phyloP scores from a whole-genome alignment of 805 yeast species.

The Monosporozyma unispora region DNA sequence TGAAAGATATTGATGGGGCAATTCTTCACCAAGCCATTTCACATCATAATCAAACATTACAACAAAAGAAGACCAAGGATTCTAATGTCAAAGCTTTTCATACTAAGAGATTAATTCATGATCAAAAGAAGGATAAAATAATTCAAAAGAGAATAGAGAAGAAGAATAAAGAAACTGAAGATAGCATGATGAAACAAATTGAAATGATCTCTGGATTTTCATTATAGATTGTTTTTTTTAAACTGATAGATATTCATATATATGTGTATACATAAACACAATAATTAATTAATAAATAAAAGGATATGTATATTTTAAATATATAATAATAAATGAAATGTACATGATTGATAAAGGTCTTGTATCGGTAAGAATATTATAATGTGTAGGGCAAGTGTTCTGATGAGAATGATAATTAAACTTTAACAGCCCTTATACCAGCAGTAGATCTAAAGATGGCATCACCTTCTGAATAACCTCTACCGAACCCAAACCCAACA shows the following conservation, averaged over 20 bases:
- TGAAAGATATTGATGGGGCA: conserved; percentile 5
- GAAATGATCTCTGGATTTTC: conserved; percentile 29
- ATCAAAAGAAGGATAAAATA: conserved; percentile 21
- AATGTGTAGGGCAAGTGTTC: not conserved
- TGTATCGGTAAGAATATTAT: not conserved
- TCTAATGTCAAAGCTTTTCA: conserved; percentile 11
- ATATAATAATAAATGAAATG: not conserved
- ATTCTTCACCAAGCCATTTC: not conserved
- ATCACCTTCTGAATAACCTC: conserved; percentile 97
- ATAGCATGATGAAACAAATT: conserved; percentile 25
- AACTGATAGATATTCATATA: not conserved
- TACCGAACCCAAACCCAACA: conserved; percentile 93
- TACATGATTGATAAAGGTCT: not conserved
- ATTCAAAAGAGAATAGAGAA: conserved; percentile 13
- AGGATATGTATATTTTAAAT: not conserved
- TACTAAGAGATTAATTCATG: conserved; percentile 17
- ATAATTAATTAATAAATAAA: not conserved
- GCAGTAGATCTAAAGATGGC: conserved; percentile 83
- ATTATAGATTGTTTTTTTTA: conserved; percentile 7
- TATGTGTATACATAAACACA: no score
- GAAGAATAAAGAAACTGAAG: conserved; percentile 22
- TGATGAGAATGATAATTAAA: conserved; percentile 33
- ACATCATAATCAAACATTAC: not conserved
- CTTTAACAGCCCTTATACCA: conserved; percentile 67
- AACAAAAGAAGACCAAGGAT: not conserved